Evolutionary conservation across 2,329 filamentous ascomycete genomes (phyloP).

Genomic region (Drechslerella dactyloides): DNA sequence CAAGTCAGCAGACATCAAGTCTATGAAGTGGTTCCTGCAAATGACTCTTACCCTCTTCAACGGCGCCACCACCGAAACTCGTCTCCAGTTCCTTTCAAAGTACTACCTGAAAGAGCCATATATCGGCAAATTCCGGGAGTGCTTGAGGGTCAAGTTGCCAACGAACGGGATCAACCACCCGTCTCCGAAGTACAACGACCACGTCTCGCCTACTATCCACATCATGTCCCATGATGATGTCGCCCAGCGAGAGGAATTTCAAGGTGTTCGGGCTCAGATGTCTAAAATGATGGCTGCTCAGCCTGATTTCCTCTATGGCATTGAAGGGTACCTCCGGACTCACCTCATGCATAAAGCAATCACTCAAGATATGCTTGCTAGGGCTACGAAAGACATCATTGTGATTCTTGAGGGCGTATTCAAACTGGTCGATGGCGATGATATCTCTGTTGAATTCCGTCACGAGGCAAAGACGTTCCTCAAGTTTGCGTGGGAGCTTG

Average conservation of each 20-base stretch:
- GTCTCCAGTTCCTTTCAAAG: conserved; percentile 22
- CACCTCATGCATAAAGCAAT: conserved; percentile 1
- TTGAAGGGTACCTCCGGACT: conserved; percentile 17
- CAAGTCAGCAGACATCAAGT: conserved; percentile 2
- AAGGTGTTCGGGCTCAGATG: conserved; percentile 15
- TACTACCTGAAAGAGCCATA: conserved; percentile 26
- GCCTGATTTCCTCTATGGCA: conserved; percentile 35
- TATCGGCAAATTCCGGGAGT: conserved; percentile 27
- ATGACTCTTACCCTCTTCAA: conserved; percentile 19
- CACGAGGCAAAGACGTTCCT: conserved; percentile 23
- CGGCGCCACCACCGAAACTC: conserved; percentile 5
- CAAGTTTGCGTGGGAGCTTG: conserved; percentile 16
- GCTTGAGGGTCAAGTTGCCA: conserved; percentile 21
- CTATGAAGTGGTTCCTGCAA: conserved; percentile 27
- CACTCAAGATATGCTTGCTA: conserved; percentile 10
- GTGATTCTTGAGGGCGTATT: conserved; percentile 34
- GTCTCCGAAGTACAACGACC: conserved; percentile 27
- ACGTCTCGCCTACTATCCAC: conserved; percentile 20
- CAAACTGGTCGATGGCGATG: conserved; percentile 11
- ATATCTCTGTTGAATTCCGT: conserved; percentile 30
- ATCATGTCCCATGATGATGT: conserved; percentile 38
- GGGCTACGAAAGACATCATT: conserved; percentile 8
- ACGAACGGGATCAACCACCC: conserved; percentile 24
- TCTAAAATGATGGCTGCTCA: conserved; percentile 13
- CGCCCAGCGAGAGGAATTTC: conserved; percentile 12